phyloP scores from a whole-genome alignment of 2,329 filamentous ascomycete species.

The Cytospora piceicola region DNA sequence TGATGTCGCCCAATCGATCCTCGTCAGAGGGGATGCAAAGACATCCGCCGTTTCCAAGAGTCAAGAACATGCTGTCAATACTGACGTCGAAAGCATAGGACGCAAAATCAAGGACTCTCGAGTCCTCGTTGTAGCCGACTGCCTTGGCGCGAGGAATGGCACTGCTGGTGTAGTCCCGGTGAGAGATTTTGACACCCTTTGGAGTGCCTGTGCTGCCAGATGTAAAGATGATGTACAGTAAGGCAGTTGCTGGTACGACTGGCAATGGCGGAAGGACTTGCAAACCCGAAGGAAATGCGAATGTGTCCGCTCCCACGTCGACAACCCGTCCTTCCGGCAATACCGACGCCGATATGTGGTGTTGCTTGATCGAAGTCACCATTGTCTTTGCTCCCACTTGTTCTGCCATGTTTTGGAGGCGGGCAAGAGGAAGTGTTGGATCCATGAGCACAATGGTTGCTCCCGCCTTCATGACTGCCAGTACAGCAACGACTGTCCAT shows the following conservation, averaged over 20 bases:
- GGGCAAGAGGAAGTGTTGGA: conserved; percentile 29
- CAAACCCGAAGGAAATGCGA: not conserved
- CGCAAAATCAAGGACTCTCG: conserved; percentile 38
- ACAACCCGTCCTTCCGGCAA: conserved; percentile 13
- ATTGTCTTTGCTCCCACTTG: conserved; percentile 34
- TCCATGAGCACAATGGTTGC: conserved; percentile 40
- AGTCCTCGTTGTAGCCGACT: conserved; percentile 47
- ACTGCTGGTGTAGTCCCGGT: conserved; percentile 37
- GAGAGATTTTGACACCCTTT: conserved; percentile 53
- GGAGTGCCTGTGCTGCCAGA: conserved; percentile 61
- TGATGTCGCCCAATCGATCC: conserved; percentile 50
- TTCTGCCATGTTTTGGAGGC: conserved; percentile 32
- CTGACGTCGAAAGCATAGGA: conserved; percentile 49
- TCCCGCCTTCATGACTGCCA: conserved; percentile 40
- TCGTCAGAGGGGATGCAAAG: conserved; percentile 58
- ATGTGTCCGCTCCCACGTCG: conserved; percentile 18
- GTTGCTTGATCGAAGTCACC: conserved; percentile 33
- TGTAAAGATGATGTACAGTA: conserved; percentile 55
- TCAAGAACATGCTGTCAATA: conserved; percentile 46
- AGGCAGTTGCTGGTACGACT: conserved; percentile 28
- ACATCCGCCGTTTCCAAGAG: conserved; percentile 44
- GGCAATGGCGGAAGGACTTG: conserved; percentile 29
- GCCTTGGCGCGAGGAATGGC: conserved; percentile 45
- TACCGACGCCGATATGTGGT: conserved; percentile 3
- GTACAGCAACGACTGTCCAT: conserved; percentile 37